A percentile compares a stretch with the other conserved stretches of the same genome.
Evolutionary conservation across 2,329 filamentous ascomycete genomes (phyloP).

Genomic region (Fusarium incarnatum): DNA sequence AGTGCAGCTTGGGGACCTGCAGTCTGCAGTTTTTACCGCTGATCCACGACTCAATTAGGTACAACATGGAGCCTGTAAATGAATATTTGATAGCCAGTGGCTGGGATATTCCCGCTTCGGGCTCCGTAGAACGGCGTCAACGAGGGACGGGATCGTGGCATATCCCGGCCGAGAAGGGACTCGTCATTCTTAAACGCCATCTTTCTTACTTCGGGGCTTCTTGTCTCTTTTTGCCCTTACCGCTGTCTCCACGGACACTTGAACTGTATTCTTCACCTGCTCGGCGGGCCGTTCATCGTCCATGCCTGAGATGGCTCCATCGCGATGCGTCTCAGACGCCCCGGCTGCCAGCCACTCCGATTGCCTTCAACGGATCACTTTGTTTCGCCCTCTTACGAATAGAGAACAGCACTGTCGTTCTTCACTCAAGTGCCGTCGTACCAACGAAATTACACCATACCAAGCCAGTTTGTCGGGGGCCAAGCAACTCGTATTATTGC

Average conservation of each 20-base stretch:
- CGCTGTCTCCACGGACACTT: constrained; percentile 17
- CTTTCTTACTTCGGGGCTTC: constrained; percentile 20
- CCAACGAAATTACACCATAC: constrained; percentile 29
- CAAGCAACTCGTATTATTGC: constrained; percentile 34
- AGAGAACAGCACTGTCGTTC: constrained; percentile 10
- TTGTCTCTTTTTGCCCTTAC: neutral
- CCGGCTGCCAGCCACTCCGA: constrained; percentile 14
- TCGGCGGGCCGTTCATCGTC: constrained; percentile 8
- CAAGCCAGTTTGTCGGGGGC: neutral
- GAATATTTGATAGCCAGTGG: constrained; percentile 31
- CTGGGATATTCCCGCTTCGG: constrained; percentile 31
- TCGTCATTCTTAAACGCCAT: constrained; percentile 41
- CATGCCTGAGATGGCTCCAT: constrained; percentile 5
- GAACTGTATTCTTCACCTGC: neutral
- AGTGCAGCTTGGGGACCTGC: constrained; percentile 19
- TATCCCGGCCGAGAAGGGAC: constrained; percentile 23
- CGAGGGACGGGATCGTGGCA: constrained; percentile 18
- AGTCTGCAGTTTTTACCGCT: constrained; percentile 32
- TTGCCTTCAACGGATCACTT: constrained; percentile 12
- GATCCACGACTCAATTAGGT: constrained; percentile 3
- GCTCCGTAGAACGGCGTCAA: constrained; percentile 28
- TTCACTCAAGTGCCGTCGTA: constrained; percentile 12
- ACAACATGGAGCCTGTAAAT: constrained; percentile 13
- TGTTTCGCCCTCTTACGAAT: constrained; percentile 31
- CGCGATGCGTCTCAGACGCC: constrained; percentile 7